Evolutionary conservation across 2,329 filamentous ascomycete genomes (phyloP).

Genomic region (Verticillium nonalfalfae): DNA sequence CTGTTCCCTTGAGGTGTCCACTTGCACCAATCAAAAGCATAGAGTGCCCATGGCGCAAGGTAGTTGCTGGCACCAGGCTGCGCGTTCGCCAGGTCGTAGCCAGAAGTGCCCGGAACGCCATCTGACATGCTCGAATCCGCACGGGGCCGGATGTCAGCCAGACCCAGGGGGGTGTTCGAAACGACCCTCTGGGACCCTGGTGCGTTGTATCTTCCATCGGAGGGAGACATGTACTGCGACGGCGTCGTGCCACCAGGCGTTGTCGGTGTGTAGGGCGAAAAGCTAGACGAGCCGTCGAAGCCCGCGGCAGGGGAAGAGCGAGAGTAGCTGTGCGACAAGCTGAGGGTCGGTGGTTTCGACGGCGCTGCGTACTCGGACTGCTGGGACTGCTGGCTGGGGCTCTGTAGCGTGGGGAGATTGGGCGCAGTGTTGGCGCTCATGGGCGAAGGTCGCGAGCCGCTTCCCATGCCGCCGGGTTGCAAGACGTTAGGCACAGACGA

Average conservation of each 20-base stretch:
- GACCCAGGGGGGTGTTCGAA: constrained; percentile 81
- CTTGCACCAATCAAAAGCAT: constrained; percentile 99
- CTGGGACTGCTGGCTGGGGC: constrained; percentile 27
- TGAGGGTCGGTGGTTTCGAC: constrained; percentile 59
- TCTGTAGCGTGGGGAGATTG: constrained; percentile 34
- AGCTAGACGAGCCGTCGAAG: constrained; percentile 47
- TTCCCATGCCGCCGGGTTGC: constrained; percentile 44
- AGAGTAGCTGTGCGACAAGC: constrained; percentile 68
- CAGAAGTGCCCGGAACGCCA: constrained; percentile 52
- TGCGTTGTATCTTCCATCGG: constrained; percentile 41
- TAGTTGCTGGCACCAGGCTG: constrained; percentile 82
- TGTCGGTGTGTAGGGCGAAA: constrained; percentile 49
- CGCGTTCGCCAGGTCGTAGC: constrained; percentile 61
- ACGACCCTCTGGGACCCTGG: constrained; percentile 54
- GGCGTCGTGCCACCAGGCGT: constrained; percentile 46
- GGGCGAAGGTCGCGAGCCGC: constrained; percentile 23
- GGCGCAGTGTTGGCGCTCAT: constrained; percentile 38
- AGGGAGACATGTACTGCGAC: constrained; percentile 12
- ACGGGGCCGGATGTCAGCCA: constrained; percentile 85
- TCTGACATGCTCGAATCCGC: constrained; percentile 78
- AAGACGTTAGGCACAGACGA: constrained; percentile 51
- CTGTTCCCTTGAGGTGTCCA: constrained; percentile 78
- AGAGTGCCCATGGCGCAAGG: constrained; percentile 88
- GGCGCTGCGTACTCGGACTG: constrained; percentile 56
- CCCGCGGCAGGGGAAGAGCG: constrained; percentile 70